Evolutionary conservation across 768 basidiomycete species (phyloP).

Genomic region (Suillus clintonianus): DNA sequence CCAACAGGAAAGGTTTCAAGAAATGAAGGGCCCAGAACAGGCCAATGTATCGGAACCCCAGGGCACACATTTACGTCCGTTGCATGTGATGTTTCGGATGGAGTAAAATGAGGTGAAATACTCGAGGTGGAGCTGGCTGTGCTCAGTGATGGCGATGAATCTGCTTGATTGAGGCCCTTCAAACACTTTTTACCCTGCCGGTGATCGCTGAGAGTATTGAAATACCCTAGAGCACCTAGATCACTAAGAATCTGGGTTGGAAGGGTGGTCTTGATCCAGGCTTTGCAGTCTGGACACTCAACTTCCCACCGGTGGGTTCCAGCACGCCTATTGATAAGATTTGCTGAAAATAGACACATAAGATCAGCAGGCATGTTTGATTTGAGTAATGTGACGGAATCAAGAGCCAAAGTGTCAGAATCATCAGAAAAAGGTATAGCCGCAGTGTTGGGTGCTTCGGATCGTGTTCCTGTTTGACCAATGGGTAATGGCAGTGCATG

Average conservation of each 20-base stretch:
- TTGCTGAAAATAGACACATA: background rate
- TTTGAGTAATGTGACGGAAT: background rate
- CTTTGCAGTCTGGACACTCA: background rate
- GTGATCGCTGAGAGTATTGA: background rate
- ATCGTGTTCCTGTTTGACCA: background rate
- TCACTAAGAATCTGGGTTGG: background rate
- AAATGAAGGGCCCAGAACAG: too few relatives aligned
- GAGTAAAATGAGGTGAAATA: background rate
- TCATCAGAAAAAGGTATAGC: background rate
- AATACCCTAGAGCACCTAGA: background rate
- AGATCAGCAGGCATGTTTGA: background rate
- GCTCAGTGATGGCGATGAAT: background rate
- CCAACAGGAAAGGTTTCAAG: too few relatives aligned
- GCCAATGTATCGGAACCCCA: too few relatives aligned
- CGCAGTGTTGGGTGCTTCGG: background rate
- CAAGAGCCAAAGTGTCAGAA: background rate
- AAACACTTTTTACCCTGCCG: background rate
- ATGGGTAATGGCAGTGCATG: background rate
- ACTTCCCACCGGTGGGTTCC: background rate
- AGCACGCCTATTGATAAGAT: background rate
- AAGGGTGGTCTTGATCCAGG: background rate
- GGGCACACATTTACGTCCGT: too few relatives aligned
- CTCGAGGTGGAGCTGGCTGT: background rate
- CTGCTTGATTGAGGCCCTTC: background rate
- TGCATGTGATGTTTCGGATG: background rate